Evolutionary conservation across 805 yeast species (phyloP), one percentile per base, ranked within the genome.

Genomic region (Zygosaccharomyces siamensis): DNA sequence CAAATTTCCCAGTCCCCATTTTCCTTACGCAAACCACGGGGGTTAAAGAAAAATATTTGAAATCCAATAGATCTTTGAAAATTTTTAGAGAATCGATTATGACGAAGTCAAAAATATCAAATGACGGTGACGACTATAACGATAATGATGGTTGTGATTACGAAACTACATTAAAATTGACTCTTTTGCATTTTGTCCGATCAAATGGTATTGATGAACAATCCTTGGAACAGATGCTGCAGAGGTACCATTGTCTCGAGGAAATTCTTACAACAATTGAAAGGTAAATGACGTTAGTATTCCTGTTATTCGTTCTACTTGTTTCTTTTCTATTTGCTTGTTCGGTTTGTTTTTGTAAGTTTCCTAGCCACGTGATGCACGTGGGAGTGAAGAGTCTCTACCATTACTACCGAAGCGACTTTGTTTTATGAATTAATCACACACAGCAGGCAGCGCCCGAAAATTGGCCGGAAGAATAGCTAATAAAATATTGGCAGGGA

Each of bases 21-120:
- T 50, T 39, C 40, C 35, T 50, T 24, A 50, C 50, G 5, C 37
- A 39, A 20, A 38, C 36, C 33, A 38, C 48, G 23, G 44, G 32
- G 10, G 39, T 40, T 30, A 43, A 49, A 31, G 28, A 10, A 7
- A 14, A 38, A 2, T 50, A 50, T 36, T 18, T 36, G 23, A 45
- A 35, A 26, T n/a, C 43, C 7, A 46, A 38, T 39, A 43, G 31
- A n/a, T 23, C 47, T 10, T 35, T 46, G 12, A 40, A 37, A 5
- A 46, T 14, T 23, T 46, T 43, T 32, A 31, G 28, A 30, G 16
- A 10, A 24, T 11, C 36, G 14, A 7, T 30, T 28, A 26, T 2
- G 26, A 21, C 7, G 27, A 24, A 45, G 18, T 20, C 21, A 26
- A 33, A 4, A 16, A 16, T 16, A 5, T 36, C 7, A 12, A 44